Percentiles rank a stretch among this genome's conserved stretches.
Evolutionary conservation across 768 basidiomycete species (phyloP).

Genomic region (Ramaria sp.): DNA sequence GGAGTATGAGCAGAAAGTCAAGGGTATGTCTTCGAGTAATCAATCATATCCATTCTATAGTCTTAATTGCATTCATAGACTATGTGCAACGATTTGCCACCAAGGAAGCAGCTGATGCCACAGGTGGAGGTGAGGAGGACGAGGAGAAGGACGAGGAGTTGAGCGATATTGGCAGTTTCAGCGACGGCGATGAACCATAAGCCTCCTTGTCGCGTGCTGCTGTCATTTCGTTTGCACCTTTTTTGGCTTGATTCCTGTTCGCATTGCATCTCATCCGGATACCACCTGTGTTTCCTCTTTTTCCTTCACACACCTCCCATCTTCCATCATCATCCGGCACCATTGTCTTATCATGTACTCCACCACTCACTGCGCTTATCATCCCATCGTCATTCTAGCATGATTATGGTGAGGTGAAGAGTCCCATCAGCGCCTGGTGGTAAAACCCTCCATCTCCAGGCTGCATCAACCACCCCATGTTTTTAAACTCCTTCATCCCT

Average conservation of each 20-base stretch:
- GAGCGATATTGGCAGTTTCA: constrained; percentile 80
- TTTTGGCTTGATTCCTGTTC: constrained; percentile 10
- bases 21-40: constrained; percentile 42
- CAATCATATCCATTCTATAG: neutral
- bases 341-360: neutral
- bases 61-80: constrained; percentile 35
- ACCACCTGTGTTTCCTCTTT: neutral
- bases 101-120: constrained; percentile 78
- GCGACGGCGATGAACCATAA: constrained; percentile 37
- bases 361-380: neutral
- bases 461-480: neutral
- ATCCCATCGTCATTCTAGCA: neutral
- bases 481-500: too few species aligned
- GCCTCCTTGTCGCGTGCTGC: neutral
- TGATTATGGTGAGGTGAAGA: neutral
- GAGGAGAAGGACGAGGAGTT: constrained; percentile 73
- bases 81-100: constrained; percentile 95
- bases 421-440: neutral
- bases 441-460: neutral
- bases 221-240: neutral
- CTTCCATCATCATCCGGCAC: neutral
- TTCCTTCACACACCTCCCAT: neutral
- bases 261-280: constrained; percentile 10
- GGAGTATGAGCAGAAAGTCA: constrained; percentile 89
- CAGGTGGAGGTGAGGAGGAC: constrained; percentile 40